Evolutionary conservation across 331 rosid species (phyloP), one percentile per base, ranked within the genome.

Genomic region (Erythrophleum ivorense): DNA sequence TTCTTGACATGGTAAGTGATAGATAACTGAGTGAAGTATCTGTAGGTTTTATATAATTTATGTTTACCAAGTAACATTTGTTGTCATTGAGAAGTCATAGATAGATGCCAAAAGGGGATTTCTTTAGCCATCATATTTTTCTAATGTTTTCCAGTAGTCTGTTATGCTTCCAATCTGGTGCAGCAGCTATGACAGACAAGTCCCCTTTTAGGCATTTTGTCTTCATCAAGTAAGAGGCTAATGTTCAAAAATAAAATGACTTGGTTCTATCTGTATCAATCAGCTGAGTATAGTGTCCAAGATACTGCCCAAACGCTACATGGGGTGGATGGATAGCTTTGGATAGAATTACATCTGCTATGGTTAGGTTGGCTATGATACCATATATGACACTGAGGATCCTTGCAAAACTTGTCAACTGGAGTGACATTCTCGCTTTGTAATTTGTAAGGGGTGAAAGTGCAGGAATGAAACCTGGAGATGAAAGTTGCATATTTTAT

Each of bases 251-350:
- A 11, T 24, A 60, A 24, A 60, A 29, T 60, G 41, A 10, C 15
- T 33, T 63, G 43, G 43, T 63, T 33, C 19, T 63, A 54, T 68
- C 58, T 3, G 0, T 29, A 41, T 24, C 64, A 52, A n/a, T 78
- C 41, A 15, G 55, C 53, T 53, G 34, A 69, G 8, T 21, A 29
- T 54, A 38, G 29, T 34, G 19, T 33, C 71, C 71, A 76, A 76
- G 29, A 31, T 46, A 63, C 19, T 78, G 62, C 36, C 58, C 34
- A 24, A 29, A 69, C 36, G 21, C 33, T 29, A 43, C 58, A 41
- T 59, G 40, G 11, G 64, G 65, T 50, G 77, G 38, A 41, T 50
- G 8, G n/a, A 33, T 14, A 79, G 83, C 83, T 57, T 15, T 24
- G 43, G 43, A 71, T 70, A 70, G 24, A 55, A 33, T 33, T 6